phyloP scores from a whole-genome alignment of 2,329 filamentous ascomycete genomes.

The Teratosphaeria gauchensis region DNA sequence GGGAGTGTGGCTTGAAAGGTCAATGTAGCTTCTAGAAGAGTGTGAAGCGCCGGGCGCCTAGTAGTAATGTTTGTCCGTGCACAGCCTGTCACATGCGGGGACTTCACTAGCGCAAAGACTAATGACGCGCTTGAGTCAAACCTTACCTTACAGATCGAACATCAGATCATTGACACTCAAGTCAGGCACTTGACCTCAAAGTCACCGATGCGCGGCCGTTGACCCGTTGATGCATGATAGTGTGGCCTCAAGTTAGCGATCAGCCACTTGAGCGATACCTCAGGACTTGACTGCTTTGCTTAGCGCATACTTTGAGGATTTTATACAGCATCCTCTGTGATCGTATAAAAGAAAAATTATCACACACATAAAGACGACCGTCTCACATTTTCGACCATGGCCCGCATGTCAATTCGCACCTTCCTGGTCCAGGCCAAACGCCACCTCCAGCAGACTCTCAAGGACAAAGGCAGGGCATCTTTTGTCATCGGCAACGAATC shows the following conservation, averaged over 20 bases:
- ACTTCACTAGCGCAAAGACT: neutral
- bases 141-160: no score
- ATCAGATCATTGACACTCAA: no score
- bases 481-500: conserved; percentile 47
- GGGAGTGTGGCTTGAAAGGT: no score
- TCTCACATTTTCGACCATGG: conserved; percentile 15
- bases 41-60: neutral
- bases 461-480: conserved; percentile 32
- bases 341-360: no score
- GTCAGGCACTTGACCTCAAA: neutral
- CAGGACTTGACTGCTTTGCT: neutral
- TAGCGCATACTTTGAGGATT: no score
- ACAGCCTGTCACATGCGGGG: neutral
- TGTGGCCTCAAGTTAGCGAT: neutral
- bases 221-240: neutral
- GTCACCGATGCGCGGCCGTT: neutral
- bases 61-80: neutral
- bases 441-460: conserved; percentile 31
- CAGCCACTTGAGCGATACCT: neutral
- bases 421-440: conserved; percentile 39
- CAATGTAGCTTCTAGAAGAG: no score
- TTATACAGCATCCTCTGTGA: neutral
- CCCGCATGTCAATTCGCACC: conserved; percentile 36
- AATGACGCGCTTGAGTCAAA: no score
- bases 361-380: neutral